A percentile compares a stretch with the other conserved stretches of the same genome.
These are phyloP conservation scores for Cucurbita argyrosperma DNA, from an alignment of 306 rosid species.

Conservation along the genomic window DNA sequence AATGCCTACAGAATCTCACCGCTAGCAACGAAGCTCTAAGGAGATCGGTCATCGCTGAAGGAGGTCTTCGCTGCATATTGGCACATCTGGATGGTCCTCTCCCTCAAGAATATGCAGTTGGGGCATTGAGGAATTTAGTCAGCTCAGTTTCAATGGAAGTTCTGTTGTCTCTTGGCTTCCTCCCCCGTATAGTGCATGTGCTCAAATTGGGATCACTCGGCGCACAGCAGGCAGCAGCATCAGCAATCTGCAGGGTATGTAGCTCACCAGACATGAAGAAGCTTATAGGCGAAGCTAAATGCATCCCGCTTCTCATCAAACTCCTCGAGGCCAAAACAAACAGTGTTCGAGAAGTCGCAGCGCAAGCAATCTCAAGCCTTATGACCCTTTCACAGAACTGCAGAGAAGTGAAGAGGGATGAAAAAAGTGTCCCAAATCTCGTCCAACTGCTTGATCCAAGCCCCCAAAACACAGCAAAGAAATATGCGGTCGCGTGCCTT, in stretches of 20 bases:
- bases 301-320: constrained; percentile 57
- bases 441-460: constrained; percentile 91
- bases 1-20: constrained; percentile 87
- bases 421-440: constrained; percentile 62
- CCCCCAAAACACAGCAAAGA: constrained; percentile 74
- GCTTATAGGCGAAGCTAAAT: constrained; percentile 61
- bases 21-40: constrained; percentile 63
- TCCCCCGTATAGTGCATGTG: constrained; percentile 55
- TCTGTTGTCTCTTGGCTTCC: constrained; percentile 46
- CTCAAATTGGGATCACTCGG: constrained; percentile 64
- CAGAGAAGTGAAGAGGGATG: constrained; percentile 65
- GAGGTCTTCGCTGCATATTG: constrained; percentile 51
- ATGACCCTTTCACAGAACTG: constrained; percentile 47
- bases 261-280: constrained; percentile 64
- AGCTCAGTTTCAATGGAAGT: constrained; percentile 44
- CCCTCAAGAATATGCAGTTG: constrained; percentile 78
- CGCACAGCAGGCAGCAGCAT: constrained; percentile 63
- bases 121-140: constrained; percentile 64
- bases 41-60: constrained; percentile 55
- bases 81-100: constrained; percentile 66
- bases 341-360: constrained; percentile 45
- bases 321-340: constrained; percentile 79
- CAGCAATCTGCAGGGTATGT: constrained; percentile 48
- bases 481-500: constrained; percentile 68
- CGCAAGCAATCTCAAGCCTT: constrained; percentile 61